Percentiles rank a stretch among this genome's conserved stretches.
phyloP scores from a whole-genome alignment of 139 green algal genomes.

The Mesostigma viride region DNA sequence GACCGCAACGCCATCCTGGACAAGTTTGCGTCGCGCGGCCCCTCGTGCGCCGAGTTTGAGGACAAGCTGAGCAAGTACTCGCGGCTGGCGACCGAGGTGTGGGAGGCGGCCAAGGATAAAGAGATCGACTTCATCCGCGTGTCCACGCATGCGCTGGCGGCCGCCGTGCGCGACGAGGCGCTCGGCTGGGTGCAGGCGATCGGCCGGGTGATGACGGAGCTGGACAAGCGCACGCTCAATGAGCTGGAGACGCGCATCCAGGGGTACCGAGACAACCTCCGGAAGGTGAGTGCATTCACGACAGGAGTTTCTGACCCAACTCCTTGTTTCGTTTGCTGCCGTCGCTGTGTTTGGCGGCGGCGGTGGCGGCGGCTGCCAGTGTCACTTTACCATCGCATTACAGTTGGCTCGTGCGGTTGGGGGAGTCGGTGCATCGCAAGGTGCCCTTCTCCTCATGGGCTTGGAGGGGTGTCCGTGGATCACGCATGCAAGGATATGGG shows the following conservation, averaged over 20 bases:
- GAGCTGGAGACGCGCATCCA: slow-evolving; percentile 23
- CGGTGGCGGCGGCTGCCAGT: too few species aligned
- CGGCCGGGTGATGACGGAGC: slow-evolving; percentile 47
- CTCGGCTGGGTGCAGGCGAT: slow-evolving; percentile 58
- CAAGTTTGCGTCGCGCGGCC: slow-evolving; percentile 63
- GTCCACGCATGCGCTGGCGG: slow-evolving; percentile 43
- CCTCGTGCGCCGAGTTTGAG: slow-evolving; percentile 48
- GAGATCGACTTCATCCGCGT: slow-evolving; percentile 61
- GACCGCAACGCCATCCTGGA: slow-evolving; percentile 62
- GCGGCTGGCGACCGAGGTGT: slow-evolving; percentile 5
- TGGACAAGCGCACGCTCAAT: slow-evolving; percentile 40
- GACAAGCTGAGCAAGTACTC: slow-evolving; percentile 64
- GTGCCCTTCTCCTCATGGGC: too few species aligned
- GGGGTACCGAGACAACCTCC: slow-evolving; percentile 11
- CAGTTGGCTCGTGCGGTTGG: too few species aligned
- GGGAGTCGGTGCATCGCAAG: too few species aligned
- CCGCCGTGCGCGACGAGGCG: slow-evolving; percentile 56
- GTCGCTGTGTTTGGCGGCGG: too few species aligned
- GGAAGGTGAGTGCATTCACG: too few species aligned
- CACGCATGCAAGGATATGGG: too few species aligned
- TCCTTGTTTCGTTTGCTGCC: too few species aligned
- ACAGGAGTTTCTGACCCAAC: too few species aligned
- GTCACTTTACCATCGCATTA: too few species aligned
- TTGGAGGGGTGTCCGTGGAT: too few species aligned
- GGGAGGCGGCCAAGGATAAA: slow-evolving; percentile 37